A percentile compares a stretch with the other conserved stretches of the same genome.
These are phyloP conservation scores for Musa acuminata DNA, from an alignment of 176 grass and related monocot genomes.

Conservation along the genomic window DNA sequence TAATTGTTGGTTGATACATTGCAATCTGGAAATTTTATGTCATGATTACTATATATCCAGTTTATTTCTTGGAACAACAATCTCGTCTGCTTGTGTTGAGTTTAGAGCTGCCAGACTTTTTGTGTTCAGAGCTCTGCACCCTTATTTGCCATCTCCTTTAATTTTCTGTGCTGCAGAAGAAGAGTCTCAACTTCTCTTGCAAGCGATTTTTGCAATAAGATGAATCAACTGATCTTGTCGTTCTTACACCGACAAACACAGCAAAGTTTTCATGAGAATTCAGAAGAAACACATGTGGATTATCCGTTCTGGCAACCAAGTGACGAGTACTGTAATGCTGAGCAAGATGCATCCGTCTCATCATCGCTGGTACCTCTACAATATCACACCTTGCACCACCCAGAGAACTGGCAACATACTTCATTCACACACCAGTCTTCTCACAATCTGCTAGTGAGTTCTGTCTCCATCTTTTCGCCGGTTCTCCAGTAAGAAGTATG, in stretches of 20 bases:
- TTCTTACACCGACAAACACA: constrained; percentile 61
- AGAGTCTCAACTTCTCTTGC: constrained; percentile 81
- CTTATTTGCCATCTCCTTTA: too few relatives aligned
- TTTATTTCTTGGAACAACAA: neutral
- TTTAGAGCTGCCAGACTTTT: too few relatives aligned
- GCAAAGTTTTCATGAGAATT: constrained; percentile 52
- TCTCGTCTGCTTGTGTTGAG: neutral
- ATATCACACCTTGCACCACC: constrained; percentile 33
- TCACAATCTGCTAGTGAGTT: constrained; percentile 44
- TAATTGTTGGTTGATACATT: too few relatives aligned
- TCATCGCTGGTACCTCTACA: constrained; percentile 52
- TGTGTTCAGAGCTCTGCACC: too few relatives aligned
- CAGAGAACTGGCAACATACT: constrained; percentile 48
- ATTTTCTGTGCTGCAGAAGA: constrained; percentile 43
- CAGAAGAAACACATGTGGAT: constrained; percentile 46
- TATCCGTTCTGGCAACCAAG: constrained; percentile 53
- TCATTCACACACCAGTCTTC: constrained; percentile 42
- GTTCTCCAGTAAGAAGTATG: neutral
- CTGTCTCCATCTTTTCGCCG: neutral
- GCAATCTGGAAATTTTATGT: too few relatives aligned
- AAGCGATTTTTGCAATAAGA: constrained; percentile 83
- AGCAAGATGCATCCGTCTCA: constrained; percentile 36
- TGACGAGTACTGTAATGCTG: constrained; percentile 33
- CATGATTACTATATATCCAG: too few relatives aligned
- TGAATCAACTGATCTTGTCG: constrained; percentile 62